Evolutionary conservation across 2,329 filamentous ascomycete genomes (phyloP).

Genomic region (Graphilbum fragrans): DNA sequence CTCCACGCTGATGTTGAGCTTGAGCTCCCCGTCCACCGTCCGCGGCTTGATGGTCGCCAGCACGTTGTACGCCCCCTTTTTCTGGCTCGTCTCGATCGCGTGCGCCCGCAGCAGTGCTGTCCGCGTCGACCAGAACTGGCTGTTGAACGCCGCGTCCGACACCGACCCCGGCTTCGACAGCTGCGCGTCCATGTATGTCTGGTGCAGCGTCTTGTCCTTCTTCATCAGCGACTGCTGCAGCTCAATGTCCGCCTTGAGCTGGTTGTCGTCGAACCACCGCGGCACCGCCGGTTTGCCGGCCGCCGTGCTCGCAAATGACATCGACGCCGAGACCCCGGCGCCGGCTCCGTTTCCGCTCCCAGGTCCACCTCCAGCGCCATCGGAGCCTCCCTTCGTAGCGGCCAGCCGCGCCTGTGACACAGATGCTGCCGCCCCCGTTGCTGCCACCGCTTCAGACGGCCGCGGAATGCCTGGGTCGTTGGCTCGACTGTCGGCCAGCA

Average conservation of each 20-base stretch:
- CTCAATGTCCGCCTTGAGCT: slow-evolving; percentile 64
- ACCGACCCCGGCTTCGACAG: slow-evolving; percentile 76
- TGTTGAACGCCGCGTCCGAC: slow-evolving; percentile 67
- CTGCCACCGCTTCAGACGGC: slow-evolving; percentile 22
- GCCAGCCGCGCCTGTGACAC: neutral
- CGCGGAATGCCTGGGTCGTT: slow-evolving; percentile 36
- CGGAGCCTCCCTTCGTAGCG: neutral
- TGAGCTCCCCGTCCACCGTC: slow-evolving; percentile 60
- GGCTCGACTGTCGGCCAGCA: slow-evolving; percentile 59
- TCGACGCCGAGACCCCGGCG: slow-evolving; percentile 48
- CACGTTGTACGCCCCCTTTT: slow-evolving; percentile 85
- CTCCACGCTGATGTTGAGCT: slow-evolving; percentile 71
- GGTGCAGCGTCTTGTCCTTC: slow-evolving; percentile 60
- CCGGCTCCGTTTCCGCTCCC: slow-evolving; percentile 25
- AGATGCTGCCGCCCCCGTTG: slow-evolving; percentile 11
- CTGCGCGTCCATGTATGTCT: slow-evolving; percentile 79
- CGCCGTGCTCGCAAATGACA: slow-evolving; percentile 66
- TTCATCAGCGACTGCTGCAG: slow-evolving; percentile 83
- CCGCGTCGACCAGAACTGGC: slow-evolving; percentile 89
- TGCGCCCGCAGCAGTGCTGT: slow-evolving; percentile 78
- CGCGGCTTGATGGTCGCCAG: slow-evolving; percentile 78
- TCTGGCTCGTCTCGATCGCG: slow-evolving; percentile 79
- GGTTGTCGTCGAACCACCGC: slow-evolving; percentile 69
- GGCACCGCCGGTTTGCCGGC: slow-evolving; percentile 40
- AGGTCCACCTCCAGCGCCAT: slow-evolving; percentile 11